Evolutionary conservation across 2,329 filamentous ascomycete species (phyloP).

Genomic region (Talaromyces piceae): DNA sequence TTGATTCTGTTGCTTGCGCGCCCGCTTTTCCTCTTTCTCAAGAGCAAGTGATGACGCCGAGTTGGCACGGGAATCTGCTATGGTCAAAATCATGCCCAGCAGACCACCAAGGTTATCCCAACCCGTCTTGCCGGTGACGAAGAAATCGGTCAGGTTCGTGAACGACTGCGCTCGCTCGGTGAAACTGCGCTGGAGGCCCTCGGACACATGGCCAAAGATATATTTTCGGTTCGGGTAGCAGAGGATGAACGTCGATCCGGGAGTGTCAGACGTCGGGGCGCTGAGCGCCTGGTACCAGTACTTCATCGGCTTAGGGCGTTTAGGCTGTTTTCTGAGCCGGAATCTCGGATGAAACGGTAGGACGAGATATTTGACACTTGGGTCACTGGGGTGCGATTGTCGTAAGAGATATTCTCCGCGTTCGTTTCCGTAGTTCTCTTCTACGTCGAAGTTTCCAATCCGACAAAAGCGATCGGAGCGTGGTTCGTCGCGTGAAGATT

Average conservation of each 20-base stretch:
- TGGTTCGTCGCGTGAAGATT: too few species aligned
- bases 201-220: slow-evolving; percentile 71
- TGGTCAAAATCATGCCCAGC: slow-evolving; percentile 73
- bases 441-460: too few species aligned
- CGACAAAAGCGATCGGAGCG: too few species aligned
- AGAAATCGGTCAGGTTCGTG: slow-evolving; percentile 64
- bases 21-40: slow-evolving; percentile 13
- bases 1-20: not conserved
- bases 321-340: too few species aligned
- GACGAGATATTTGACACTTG: not conserved
- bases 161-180: slow-evolving; percentile 60
- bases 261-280: slow-evolving; percentile 80
- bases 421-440: too few species aligned
- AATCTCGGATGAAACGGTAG: too few species aligned
- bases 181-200: slow-evolving; percentile 76
- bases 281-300: slow-evolving; percentile 67
- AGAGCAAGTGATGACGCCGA: slow-evolving; percentile 37
- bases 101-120: slow-evolving; percentile 77
- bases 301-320: slow-evolving; percentile 58
- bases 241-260: slow-evolving; percentile 68
- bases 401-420: not conserved
- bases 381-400: not conserved
- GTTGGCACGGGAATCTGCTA: slow-evolving; percentile 60
- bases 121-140: slow-evolving; percentile 68
- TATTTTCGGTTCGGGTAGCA: slow-evolving; percentile 79